These are phyloP conservation scores for Piedraia hortae DNA, from an alignment of 2,329 filamentous ascomycete species.

Conservation along the genomic window DNA sequence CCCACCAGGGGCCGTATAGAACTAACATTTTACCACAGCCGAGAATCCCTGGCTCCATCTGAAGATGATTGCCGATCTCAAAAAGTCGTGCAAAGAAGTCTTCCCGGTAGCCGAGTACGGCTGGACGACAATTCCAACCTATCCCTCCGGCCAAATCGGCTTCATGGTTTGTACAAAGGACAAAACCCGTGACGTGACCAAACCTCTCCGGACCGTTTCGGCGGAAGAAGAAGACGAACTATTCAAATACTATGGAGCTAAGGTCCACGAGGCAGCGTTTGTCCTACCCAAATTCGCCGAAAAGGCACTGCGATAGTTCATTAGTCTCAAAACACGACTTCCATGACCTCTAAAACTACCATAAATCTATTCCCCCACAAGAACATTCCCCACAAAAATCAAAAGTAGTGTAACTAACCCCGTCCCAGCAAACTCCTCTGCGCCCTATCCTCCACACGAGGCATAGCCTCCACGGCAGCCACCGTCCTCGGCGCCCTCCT, in stretches of 20 bases:
- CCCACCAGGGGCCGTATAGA: conserved; percentile 4
- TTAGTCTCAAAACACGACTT: too few relatives aligned
- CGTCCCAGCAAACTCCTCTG: too few relatives aligned
- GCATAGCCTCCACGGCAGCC: conserved; percentile 19
- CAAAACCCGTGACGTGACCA: conserved; percentile 51
- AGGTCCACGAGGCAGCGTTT: conserved; percentile 88
- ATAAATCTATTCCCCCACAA: too few relatives aligned
- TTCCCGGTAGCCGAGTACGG: conserved; percentile 96
- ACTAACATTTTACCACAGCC: conserved; percentile 25
- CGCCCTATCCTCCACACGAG: conserved; percentile 10
- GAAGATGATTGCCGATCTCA: conserved; percentile 72
- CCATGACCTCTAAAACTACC: too few relatives aligned
- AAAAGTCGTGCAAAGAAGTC: conserved; percentile 88
- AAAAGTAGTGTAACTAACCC: too few relatives aligned
- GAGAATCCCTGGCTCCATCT: conserved; percentile 99
- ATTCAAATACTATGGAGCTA: conserved; percentile 91
- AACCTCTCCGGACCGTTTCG: conserved; percentile 56
- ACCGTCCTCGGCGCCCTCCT: conserved; percentile 15
- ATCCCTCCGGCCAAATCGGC: conserved; percentile 94
- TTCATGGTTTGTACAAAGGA: conserved; percentile 99
- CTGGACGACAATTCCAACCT: conserved; percentile 97
- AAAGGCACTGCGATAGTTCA: conserved; percentile 28
- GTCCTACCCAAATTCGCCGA: conserved; percentile 80
- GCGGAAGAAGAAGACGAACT: conserved; percentile 73
- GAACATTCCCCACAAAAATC: too few relatives aligned